Evolutionary conservation across 2,329 filamentous ascomycete species (phyloP), one percentile per base, ranked within the genome.

Genomic region (Ceratocystis papillata): DNA sequence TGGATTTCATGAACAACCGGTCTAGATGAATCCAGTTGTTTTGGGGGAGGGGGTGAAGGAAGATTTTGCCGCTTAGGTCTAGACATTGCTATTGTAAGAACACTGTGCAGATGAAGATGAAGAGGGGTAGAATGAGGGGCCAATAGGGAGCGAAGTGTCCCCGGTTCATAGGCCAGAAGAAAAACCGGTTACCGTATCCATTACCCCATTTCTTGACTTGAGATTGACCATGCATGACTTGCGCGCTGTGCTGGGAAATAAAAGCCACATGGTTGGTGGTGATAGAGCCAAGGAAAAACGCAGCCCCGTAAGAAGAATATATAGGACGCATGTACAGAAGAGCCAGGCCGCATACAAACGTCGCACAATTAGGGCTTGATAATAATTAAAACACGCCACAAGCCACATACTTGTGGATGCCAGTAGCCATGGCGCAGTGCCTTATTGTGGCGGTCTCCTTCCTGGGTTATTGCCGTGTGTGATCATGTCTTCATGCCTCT

Each of bases 331-430:
- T 17, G 22, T 12, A 57, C 53, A 12, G 22, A 28, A 57, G 53
- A 30, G 6, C 53, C 22, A 15, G 8, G 30, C n/a, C 7, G 7
- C 28, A 59, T 30, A 20, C 28, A 59, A 59, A 59, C 2, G 53
- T 30, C 15, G n/a, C 25, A 59, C 53, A 33, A 59, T 59, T 59
- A 59, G 53, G 53, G 53, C 53, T 59, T 59, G 53, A 17, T 33
- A 1, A 30, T 30, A 8, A 5, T 33, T 37, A 33, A 37, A 25
- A 59, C 22, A 57, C 22, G 53, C 3, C 28, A 33, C 28, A 59
- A 59, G 53, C 53, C 53, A 37, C 53, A 33, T 8, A 10, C 5
- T 25, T 7, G 53, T 59, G 28, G 53, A 3, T 59, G 53, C 17
- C 10, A 25, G 3, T 10, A 59, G 25, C 53, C 28, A 30, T 2